Base-by-base conservation (phyloP, 306 rosid genomes). In the Castanea sativa region DNA sequence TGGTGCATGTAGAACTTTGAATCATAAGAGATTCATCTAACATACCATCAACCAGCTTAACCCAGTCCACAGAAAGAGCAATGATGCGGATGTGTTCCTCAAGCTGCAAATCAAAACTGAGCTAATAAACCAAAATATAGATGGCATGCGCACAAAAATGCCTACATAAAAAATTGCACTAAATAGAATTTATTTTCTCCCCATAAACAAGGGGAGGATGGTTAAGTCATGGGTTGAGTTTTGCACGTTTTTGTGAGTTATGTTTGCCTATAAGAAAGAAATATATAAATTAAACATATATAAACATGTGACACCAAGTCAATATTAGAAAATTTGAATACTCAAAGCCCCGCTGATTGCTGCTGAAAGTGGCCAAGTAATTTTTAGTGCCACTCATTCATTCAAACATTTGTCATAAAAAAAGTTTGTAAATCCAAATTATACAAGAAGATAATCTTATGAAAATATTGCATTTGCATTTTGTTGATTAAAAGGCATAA, bases 21-120 rank as follows among this genome's bases (percentile, higher is more conserved):
- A 83, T 77, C 45, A 69, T 73, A 38, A 90, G 83, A 81, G 90
- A 79, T 43, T 93, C 96, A 69, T 83, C 90, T 80, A 79, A 76
- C 87, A 88, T 85, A 86, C 90, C 94, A 87, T 96, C 99, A 79
- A 91, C 88, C 79, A 89, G 85, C 87, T 91, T 96, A 79, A 86
- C 72, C 99, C 99, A 96, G 73, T 93, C 97, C 16, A 87, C 92
- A 60, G 85, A 86, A 80, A 93, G 79, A 60, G 98, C 88, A 78
- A 96, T 86, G 2, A 69, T 30, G 53, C 91, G 87, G 58, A 96
- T 88, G 75, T 91, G 90, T 71, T 89, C 90, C 85, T 96, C 99
- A 59, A 96, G 96, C 99, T 93, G 94, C 85, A 88, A 82, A 86
- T 79, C 57, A 80, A 55, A 71, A 71, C 72, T 69, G 5, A 35